Conservation (phyloP, 495 filamentous ascomycete species). For the Xylaria scruposa region DNA sequence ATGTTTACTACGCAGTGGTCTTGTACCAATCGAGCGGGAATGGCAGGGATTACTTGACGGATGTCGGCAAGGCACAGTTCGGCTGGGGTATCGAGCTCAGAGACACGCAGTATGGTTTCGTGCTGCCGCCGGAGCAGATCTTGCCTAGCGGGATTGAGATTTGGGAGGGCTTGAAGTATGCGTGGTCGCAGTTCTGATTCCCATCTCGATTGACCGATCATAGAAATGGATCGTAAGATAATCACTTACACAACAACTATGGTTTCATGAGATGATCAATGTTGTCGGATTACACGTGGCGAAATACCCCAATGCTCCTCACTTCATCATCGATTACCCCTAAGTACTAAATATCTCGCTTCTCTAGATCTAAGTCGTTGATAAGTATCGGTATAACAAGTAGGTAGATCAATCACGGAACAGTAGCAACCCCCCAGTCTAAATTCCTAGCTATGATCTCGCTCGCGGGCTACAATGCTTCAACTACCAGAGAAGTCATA, state of each 20-base stretch:
- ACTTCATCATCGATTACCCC: not conserved
- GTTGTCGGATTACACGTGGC: not conserved
- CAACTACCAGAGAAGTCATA: not conserved
- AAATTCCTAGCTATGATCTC: not conserved
- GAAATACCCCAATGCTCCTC: not conserved
- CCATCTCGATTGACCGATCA: not conserved
- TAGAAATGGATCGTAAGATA: not conserved
- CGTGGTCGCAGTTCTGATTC: constrained; percentile 42
- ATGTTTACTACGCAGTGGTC: constrained; percentile 38
- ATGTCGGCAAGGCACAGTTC: constrained; percentile 58
- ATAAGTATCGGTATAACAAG: not conserved
- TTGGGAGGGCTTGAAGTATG: constrained; percentile 61
- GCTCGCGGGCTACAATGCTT: not conserved
- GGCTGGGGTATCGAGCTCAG: constrained; percentile 63
- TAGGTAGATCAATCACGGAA: not conserved
- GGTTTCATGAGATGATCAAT: not conserved
- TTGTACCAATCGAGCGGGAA: constrained; percentile 64
- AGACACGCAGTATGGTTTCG: constrained; percentile 57
- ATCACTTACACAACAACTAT: not conserved
- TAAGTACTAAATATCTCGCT: too few relatives aligned
- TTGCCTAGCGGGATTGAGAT: constrained; percentile 57
- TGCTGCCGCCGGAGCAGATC: constrained; percentile 64
- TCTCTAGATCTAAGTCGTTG: too few relatives aligned
- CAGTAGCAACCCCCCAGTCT: not conserved
- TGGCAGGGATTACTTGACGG: constrained; percentile 61